Evolutionary conservation across 345 rosid genomes (phyloP), one percentile per base, ranked within the genome.

Genomic region (Hypericum perforatum): DNA sequence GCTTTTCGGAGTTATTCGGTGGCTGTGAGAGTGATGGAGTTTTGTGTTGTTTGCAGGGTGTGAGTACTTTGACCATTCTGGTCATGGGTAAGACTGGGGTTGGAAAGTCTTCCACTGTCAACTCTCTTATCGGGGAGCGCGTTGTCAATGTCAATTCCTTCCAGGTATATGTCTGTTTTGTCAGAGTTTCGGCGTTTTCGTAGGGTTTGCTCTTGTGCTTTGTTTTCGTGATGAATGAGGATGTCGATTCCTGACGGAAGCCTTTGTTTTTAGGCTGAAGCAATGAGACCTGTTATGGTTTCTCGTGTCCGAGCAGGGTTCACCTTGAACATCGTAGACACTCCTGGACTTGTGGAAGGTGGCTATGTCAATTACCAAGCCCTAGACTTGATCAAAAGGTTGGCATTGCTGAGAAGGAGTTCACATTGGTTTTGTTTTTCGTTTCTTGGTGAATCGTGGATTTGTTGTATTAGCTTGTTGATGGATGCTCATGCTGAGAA

Each of bases 31-130:
- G 53, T 44, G 41, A 14, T 43, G n/a, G n/a, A 53, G 15, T 44
- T 8, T 53, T 53, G 47, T 68, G 48, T 54, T 41, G 15, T n/a
- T 54, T 42, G 45, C 76, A 87, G 96, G 73, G 79, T 62, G 79
- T 76, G 52, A 74, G 67, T 73, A 76, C 79, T 10, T 54, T 84
- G 76, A 82, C 96, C 0, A 77, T 87, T 44, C 81, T 87, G 63
- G 96, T 84, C 39, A 70, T 87, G 84, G 96, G 96, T 50, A 87
- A 87, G 74, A 94, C 89, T n/a, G 94, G 96, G 41, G 83, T 82
- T 52, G 96, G 94, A 43, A 87, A 87, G 61, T 87, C 96, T 9
- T 87, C 96, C 1, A 82, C 96, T 47, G 85, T 87, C 41, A 87
- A 84, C 63, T 87, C 96, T 38, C 76, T 87, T 45, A 59, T 82